These are phyloP conservation scores for Beauveria sp. DNA, from an alignment of 2,329 filamentous ascomycete genomes.

Conservation along the genomic window DNA sequence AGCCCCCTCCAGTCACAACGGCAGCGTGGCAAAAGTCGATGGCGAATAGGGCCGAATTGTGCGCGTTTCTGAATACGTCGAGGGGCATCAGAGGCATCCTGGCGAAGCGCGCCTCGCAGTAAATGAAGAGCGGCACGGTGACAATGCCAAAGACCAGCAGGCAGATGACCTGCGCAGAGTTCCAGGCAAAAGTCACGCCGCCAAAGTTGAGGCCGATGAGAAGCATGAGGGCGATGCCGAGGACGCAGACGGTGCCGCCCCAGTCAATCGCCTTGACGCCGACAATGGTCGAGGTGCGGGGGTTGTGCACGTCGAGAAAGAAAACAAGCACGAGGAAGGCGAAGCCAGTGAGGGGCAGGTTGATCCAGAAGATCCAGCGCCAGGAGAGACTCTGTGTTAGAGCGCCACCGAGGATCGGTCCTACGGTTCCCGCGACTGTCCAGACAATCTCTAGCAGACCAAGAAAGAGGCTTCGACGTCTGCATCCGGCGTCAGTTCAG, in stretches of 20 bases:
- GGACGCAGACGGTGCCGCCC: constrained; percentile 53
- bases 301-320: constrained; percentile 60
- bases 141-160: constrained; percentile 52
- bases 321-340: constrained; percentile 52
- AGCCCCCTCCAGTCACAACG: constrained; percentile 49
- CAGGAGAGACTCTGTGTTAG: constrained; percentile 50
- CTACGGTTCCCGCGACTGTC: constrained; percentile 58
- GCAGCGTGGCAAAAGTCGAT: constrained; percentile 40
- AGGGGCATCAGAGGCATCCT: constrained; percentile 63
- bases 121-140: constrained; percentile 42
- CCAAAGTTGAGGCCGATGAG: constrained; percentile 64
- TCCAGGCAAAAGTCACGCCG: constrained; percentile 55
- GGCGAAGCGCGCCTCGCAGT: constrained; percentile 57
- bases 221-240: constrained; percentile 60
- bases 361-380: constrained; percentile 47
- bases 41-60: constrained; percentile 49
- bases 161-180: constrained; percentile 52
- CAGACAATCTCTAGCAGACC: constrained; percentile 60
- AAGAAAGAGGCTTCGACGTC: constrained; percentile 41
- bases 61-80: constrained; percentile 46
- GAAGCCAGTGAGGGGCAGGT: constrained; percentile 43
- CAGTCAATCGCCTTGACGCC: constrained; percentile 56
- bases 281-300: constrained; percentile 51
- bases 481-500: constrained; percentile 21
- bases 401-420: constrained; percentile 56